phyloP scores from a whole-genome alignment of 2,329 filamentous ascomycete genomes.

The Anthostomella pinea region DNA sequence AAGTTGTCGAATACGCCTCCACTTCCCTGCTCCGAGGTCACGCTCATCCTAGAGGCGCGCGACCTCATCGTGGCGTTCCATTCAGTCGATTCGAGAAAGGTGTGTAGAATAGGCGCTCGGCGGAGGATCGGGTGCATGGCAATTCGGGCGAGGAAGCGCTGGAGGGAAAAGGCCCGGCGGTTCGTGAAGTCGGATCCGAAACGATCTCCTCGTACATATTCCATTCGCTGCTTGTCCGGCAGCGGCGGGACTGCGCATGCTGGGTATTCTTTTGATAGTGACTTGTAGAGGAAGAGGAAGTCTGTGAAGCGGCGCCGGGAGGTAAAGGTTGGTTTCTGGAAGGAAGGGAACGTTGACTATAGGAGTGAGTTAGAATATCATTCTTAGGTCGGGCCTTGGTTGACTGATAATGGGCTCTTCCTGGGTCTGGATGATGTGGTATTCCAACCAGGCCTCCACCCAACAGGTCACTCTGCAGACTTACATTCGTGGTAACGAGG shows the following conservation, averaged over 20 bases:
- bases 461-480: too few relatives aligned
- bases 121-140: conserved; percentile 87
- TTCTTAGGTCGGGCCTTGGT: background rate
- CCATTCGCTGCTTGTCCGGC: conserved; percentile 98
- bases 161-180: conserved; percentile 82
- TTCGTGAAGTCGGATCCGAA: conserved; percentile 92
- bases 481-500: conserved; percentile 83
- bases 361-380: conserved; percentile 10
- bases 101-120: conserved; percentile 75
- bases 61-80: conserved; percentile 96
- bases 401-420: background rate
- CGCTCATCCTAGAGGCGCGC: conserved; percentile 64
- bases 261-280: conserved; percentile 81
- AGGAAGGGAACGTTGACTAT: conserved; percentile 90
- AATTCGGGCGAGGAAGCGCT: conserved; percentile 84
- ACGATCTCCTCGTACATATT: conserved; percentile 93
- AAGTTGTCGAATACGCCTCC: conserved; percentile 89
- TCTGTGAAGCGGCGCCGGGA: conserved; percentile 94
- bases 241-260: conserved; percentile 90
- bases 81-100: conserved; percentile 87
- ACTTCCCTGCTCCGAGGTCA: conserved; percentile 44
- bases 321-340: conserved; percentile 74
- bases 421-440: too few relatives aligned
- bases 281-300: conserved; percentile 95
- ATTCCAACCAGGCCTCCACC: too few relatives aligned